phyloP scores from a whole-genome alignment of 805 yeast species.

The Pichia heedii region DNA sequence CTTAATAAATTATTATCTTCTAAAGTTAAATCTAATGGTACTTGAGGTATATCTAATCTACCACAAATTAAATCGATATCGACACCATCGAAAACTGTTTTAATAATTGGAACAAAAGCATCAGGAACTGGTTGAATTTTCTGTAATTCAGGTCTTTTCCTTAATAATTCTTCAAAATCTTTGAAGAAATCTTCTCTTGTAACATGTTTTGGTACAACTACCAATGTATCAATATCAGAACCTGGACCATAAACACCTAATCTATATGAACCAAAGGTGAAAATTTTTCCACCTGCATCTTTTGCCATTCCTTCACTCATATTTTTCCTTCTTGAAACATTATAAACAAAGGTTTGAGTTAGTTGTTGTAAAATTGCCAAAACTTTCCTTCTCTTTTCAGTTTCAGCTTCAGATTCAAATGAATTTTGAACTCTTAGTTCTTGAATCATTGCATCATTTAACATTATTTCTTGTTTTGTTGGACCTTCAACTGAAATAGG shows the following conservation, averaged over 20 bases:
- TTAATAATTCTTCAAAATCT: constrained; percentile 62
- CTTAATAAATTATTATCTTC: constrained; percentile 78
- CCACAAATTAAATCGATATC: constrained; percentile 89
- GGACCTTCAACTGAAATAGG: constrained; percentile 87
- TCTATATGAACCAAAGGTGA: constrained; percentile 90
- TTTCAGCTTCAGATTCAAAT: constrained; percentile 80
- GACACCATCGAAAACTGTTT: constrained; percentile 81
- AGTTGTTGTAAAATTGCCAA: constrained; percentile 62
- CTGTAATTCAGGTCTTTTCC: constrained; percentile 71
- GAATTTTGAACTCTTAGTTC: constrained; percentile 80
- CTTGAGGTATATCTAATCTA: constrained; percentile 69
- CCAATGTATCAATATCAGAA: constrained; percentile 90
- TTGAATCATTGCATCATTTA: constrained; percentile 68
- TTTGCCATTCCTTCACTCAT: constrained; percentile 97
- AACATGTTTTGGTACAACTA: constrained; percentile 97
- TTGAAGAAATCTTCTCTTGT: constrained; percentile 82
- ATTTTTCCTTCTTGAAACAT: constrained; percentile 70
- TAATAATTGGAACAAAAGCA: constrained; percentile 96
- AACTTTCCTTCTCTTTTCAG: constrained; percentile 71
- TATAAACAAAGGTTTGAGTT: constrained; percentile 73
- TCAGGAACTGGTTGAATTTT: constrained; percentile 93
- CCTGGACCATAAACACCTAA: constrained; percentile 98
- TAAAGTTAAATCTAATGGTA: constrained; percentile 65
- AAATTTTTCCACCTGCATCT: constrained; percentile 97
- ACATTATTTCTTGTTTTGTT: constrained; percentile 62